A percentile compares a stretch with the other conserved stretches of the same genome.
Evolutionary conservation across 345 rosid species (phyloP).

Genomic region (Populus davidiana): DNA sequence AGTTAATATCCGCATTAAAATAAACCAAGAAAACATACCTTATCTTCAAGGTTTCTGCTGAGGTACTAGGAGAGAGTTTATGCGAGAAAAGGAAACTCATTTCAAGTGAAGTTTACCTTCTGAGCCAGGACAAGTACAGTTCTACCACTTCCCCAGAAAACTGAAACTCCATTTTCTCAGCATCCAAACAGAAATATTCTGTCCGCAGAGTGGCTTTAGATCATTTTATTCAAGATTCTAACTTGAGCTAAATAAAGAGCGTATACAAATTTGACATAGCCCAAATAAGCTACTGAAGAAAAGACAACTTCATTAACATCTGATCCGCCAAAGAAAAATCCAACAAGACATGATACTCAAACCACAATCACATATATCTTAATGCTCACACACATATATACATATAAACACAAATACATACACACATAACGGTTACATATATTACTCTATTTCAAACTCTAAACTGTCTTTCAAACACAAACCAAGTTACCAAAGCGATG

Average conservation of each 20-base stretch:
- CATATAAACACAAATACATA: too few relatives aligned
- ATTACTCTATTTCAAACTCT: neutral
- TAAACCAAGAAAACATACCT: neutral
- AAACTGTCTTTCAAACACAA: neutral
- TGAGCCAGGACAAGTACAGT: neutral
- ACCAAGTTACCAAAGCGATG: neutral
- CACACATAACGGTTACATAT: neutral
- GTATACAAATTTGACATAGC: neutral
- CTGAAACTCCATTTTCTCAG: neutral
- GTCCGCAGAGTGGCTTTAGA: neutral
- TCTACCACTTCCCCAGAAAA: neutral
- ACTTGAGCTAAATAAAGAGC: neutral
- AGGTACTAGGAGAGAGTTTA: neutral
- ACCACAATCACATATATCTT: neutral
- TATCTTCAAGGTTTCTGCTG: neutral
- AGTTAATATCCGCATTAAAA: neutral
- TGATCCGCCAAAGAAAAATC: neutral
- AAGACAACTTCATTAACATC: slow-evolving; percentile 1
- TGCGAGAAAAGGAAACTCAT: neutral
- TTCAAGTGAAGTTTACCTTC: neutral
- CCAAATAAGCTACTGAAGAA: neutral
- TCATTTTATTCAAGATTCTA: neutral
- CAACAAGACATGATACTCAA: neutral
- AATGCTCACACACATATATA: neutral
- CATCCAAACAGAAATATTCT: neutral